A percentile compares a stretch with the other conserved stretches of the same genome.
These are phyloP conservation scores for Macrolepiota fuliginosa DNA, from an alignment of 768 basidiomycete genomes.

Conservation along the genomic window DNA sequence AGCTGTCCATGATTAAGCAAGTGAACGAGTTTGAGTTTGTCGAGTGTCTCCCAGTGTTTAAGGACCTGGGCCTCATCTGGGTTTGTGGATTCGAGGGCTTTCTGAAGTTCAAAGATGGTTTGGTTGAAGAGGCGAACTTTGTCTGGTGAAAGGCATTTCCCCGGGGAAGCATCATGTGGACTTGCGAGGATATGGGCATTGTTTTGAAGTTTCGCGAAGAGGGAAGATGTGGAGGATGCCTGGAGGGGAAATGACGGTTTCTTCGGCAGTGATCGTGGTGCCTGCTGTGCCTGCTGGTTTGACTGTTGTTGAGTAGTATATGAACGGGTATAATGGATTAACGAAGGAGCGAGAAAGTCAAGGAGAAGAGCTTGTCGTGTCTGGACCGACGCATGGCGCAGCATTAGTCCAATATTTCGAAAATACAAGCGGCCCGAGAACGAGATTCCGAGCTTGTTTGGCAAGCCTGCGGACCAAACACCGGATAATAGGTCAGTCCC, in stretches of 20 bases:
- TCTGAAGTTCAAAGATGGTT: constrained; percentile 35
- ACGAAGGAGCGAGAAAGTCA: constrained; percentile 4
- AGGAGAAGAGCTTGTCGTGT: constrained; percentile 1
- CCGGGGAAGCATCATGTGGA: neutral
- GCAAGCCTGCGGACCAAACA: constrained; percentile 2
- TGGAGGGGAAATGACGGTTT: constrained; percentile 4
- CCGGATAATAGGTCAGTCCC: neutral
- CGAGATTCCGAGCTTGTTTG: constrained; percentile 1
- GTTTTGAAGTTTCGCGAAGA: constrained; percentile 7
- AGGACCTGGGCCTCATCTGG: constrained; percentile 29
- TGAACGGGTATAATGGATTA: neutral
- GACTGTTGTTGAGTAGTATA: neutral
- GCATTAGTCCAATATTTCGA: neutral
- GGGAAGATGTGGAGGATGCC: constrained; percentile 2
- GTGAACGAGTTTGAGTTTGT: constrained; percentile 39
- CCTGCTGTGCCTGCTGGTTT: neutral
- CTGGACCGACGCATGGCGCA: constrained; percentile 5
- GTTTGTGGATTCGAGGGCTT: constrained; percentile 26
- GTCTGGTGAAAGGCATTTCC: constrained; percentile 12
- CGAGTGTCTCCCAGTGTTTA: constrained; percentile 41
- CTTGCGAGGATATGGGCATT: neutral
- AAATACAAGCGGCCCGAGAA: neutral
- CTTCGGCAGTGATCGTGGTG: neutral
- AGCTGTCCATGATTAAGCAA: constrained; percentile 44
- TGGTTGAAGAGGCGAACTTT: constrained; percentile 25